phyloP scores from a whole-genome alignment of 805 yeast genomes.

The Zygoascus flipseniorum region DNA sequence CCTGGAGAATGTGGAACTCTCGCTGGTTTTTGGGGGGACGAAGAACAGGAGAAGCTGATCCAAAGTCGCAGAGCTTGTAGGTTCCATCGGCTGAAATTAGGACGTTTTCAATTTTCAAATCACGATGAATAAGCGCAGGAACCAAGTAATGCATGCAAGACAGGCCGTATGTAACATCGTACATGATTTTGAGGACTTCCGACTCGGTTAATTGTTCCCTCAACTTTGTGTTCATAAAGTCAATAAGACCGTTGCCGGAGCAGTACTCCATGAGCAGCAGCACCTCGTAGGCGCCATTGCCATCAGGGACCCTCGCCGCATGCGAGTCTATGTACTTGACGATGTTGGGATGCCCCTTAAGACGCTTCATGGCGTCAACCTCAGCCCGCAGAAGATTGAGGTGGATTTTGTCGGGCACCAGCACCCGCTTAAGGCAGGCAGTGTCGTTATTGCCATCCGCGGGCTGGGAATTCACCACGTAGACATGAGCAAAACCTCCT shows the following conservation, averaged over 20 bases:
- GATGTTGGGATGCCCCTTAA: slow-evolving; percentile 67
- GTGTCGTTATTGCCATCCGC: slow-evolving; percentile 41
- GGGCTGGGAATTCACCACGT: slow-evolving; percentile 64
- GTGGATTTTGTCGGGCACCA: slow-evolving; percentile 83
- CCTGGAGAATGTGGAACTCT: slow-evolving; percentile 67
- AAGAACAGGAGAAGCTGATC: slow-evolving; percentile 67
- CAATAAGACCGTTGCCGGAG: slow-evolving; percentile 71
- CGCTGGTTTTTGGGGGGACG: slow-evolving; percentile 68
- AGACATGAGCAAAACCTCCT: slow-evolving; percentile 95
- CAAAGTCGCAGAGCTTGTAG: slow-evolving; percentile 89
- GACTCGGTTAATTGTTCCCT: slow-evolving; percentile 66
- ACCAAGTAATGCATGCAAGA: slow-evolving; percentile 71
- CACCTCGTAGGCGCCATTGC: slow-evolving; percentile 59
- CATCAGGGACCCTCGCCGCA: slow-evolving; percentile 58
- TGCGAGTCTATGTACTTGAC: slow-evolving; percentile 93
- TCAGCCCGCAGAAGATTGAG: slow-evolving; percentile 82
- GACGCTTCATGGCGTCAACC: slow-evolving; percentile 92
- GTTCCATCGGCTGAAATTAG: slow-evolving; percentile 55
- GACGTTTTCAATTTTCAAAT: slow-evolving; percentile 81
- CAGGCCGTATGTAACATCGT: slow-evolving; percentile 70
- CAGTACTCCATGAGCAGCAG: slow-evolving; percentile 89
- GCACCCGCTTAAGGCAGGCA: slow-evolving; percentile 91
- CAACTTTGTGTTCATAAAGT: slow-evolving; percentile 81
- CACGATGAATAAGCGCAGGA: slow-evolving; percentile 77
- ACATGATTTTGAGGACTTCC: slow-evolving; percentile 77